Conservation (phyloP, 495 filamentous ascomycete genomes). For the Xylaria palmicola region DNA sequence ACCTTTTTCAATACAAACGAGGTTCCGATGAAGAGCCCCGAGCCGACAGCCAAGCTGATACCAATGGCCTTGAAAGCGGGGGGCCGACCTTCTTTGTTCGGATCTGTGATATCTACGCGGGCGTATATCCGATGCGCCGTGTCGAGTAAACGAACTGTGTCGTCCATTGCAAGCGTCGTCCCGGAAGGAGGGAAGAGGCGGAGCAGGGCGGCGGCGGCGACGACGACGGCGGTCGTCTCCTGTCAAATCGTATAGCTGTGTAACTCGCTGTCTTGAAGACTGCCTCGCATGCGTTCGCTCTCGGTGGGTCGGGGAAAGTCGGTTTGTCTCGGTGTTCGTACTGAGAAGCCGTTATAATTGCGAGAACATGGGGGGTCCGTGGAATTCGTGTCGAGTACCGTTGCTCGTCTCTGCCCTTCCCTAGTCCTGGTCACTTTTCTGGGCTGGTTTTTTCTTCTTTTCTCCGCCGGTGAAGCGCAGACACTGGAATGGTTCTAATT, state of each 20-base stretch:
- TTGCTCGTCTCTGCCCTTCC: no score
- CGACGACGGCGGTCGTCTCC: constrained; percentile 3
- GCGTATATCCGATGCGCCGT: constrained; percentile 43
- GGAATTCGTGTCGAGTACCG: background rate
- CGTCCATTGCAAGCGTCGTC: constrained; percentile 37
- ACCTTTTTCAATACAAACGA: constrained; percentile 97
- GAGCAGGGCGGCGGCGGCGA: background rate
- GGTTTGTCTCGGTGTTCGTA: background rate
- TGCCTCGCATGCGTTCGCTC: background rate
- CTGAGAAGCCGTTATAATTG: background rate
- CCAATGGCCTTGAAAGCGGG: constrained; percentile 80
- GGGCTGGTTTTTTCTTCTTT: background rate
- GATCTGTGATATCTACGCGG: constrained; percentile 25
- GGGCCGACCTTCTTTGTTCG: constrained; percentile 33
- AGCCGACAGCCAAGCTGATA: constrained; percentile 80
- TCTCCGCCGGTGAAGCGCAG: background rate
- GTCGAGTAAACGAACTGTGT: constrained; percentile 37
- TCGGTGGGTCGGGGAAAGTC: background rate
- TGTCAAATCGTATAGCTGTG: background rate
- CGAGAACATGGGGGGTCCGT: background rate
- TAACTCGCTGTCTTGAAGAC: background rate
- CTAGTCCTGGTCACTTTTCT: background rate
- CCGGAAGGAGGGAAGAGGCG: constrained; percentile 1
- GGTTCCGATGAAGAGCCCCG: constrained; percentile 89
- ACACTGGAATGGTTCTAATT: background rate